A percentile compares a stretch with the other conserved stretches of the same genome.
These are phyloP conservation scores for Saccharomyces hybrid DNA, from an alignment of 1,139 yeast species.

Conservation along the genomic window DNA sequence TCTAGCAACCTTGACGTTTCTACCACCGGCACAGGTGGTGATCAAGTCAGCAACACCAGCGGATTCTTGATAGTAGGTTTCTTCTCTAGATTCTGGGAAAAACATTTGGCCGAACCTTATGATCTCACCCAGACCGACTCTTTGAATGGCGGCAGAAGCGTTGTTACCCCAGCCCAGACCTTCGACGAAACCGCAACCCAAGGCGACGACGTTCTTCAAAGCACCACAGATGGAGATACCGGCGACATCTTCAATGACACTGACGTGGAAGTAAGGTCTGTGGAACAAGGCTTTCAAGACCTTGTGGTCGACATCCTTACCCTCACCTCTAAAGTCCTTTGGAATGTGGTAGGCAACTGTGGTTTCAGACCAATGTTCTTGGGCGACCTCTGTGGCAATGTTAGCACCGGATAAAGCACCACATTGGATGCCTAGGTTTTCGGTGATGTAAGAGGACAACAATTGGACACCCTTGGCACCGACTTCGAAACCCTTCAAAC, in stretches of 20 bases:
- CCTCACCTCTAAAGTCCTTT: slow-evolving; percentile 56
- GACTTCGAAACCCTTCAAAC: slow-evolving; percentile 88
- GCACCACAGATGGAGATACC: slow-evolving; percentile 96
- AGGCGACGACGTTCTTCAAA: slow-evolving; percentile 85
- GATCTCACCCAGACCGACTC: slow-evolving; percentile 85
- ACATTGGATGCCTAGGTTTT: slow-evolving; percentile 74
- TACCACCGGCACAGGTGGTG: slow-evolving; percentile 93
- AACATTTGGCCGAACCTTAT: slow-evolving; percentile 71
- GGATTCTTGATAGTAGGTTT: slow-evolving; percentile 81
- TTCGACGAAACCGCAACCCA: slow-evolving; percentile 92
- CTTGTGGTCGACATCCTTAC: slow-evolving; percentile 62
- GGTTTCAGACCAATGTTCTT: slow-evolving; percentile 89
- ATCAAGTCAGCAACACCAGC: slow-evolving; percentile 97
- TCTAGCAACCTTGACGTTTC: slow-evolving; percentile 84
- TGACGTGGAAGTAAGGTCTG: slow-evolving; percentile 91
- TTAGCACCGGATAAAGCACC: slow-evolving; percentile 95
- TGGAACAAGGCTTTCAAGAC: slow-evolving; percentile 75
- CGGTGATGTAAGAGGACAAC: slow-evolving; percentile 65
- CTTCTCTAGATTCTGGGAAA: slow-evolving; percentile 61
- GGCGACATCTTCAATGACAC: slow-evolving; percentile 80
- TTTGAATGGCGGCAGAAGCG: slow-evolving; percentile 93
- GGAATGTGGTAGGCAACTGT: slow-evolving; percentile 83
- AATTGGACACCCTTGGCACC: slow-evolving; percentile 71
- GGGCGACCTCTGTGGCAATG: slow-evolving; percentile 90
- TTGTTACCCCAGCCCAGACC: slow-evolving; percentile 98